These are phyloP conservation scores for Chlorella sp. DNA, from an alignment of 139 green algal genomes.

Conservation along the genomic window DNA sequence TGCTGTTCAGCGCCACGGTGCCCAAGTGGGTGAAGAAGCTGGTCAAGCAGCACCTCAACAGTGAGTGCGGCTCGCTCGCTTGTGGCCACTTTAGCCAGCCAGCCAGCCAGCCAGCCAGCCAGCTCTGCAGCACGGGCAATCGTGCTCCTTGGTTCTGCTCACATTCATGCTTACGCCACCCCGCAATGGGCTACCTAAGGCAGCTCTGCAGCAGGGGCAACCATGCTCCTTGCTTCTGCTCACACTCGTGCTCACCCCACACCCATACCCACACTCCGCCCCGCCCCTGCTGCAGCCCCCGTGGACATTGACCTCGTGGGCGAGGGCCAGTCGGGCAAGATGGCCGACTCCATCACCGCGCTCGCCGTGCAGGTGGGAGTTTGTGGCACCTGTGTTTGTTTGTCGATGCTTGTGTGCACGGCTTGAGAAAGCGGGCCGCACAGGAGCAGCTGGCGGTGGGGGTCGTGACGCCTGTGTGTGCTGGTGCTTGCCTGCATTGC, in stretches of 20 bases:
- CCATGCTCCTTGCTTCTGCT: background rate
- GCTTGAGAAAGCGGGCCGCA: no score
- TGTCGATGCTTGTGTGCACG: background rate
- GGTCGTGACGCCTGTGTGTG: no score
- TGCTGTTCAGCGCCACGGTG: slow-evolving; percentile 98
- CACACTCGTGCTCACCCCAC: background rate
- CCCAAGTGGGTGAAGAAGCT: slow-evolving; percentile 95
- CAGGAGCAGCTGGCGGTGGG: no score
- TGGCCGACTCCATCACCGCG: slow-evolving; percentile 73
- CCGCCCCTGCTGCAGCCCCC: background rate
- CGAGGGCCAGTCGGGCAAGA: slow-evolving; percentile 80
- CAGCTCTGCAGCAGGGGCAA: background rate
- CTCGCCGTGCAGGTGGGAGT: slow-evolving; percentile 53
- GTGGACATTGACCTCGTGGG: slow-evolving; percentile 94
- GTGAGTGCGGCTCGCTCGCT: no score
- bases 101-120: no score
- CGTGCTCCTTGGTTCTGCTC: background rate
- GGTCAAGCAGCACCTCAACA: slow-evolving; percentile 67
- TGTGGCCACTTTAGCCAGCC: no score
- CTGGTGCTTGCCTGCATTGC: no score
- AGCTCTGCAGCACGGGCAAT: background rate
- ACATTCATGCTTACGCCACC: background rate
- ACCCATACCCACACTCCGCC: background rate
- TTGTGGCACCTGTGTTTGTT: background rate
- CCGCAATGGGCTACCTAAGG: no score